These are phyloP conservation scores for Fusarium papillatum DNA, from an alignment of 2,329 filamentous ascomycete genomes.

Conservation along the genomic window DNA sequence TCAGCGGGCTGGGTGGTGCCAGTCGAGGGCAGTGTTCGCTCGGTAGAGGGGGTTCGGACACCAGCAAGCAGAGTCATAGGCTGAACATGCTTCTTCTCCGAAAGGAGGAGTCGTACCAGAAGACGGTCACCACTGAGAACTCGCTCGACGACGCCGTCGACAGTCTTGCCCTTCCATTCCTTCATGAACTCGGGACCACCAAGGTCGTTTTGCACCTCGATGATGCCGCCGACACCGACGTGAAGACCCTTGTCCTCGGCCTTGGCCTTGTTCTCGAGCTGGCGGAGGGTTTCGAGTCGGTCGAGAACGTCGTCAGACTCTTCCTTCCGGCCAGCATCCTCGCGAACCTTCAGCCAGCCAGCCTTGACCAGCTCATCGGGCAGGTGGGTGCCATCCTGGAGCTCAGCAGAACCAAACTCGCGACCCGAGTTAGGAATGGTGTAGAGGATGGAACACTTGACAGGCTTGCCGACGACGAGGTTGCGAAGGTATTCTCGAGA, in stretches of 20 bases:
- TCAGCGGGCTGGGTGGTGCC: constrained; percentile 88
- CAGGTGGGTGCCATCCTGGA: constrained; percentile 82
- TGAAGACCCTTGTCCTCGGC: constrained; percentile 86
- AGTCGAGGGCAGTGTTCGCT: constrained; percentile 83
- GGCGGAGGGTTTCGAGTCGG: constrained; percentile 83
- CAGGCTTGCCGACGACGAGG: constrained; percentile 85
- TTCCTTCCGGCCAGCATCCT: constrained; percentile 93
- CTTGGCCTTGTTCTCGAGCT: constrained; percentile 83
- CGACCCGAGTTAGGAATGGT: constrained; percentile 87
- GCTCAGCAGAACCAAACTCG: constrained; percentile 87
- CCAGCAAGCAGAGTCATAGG: constrained; percentile 92
- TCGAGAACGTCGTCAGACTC: constrained; percentile 82
- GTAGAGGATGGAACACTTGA: constrained; percentile 90
- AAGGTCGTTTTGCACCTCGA: constrained; percentile 87
- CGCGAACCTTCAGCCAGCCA: constrained; percentile 93
- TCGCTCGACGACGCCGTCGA: constrained; percentile 91
- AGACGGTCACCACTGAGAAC: constrained; percentile 93
- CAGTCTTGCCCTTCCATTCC: constrained; percentile 85
- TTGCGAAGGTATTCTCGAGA: constrained; percentile 94
- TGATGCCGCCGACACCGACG: constrained; percentile 73
- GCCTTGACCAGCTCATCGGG: constrained; percentile 89
- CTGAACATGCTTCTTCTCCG: constrained; percentile 88
- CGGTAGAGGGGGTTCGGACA: constrained; percentile 90
- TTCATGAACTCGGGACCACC: constrained; percentile 84
- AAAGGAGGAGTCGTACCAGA: constrained; percentile 84